Percentiles rank a stretch among this genome's conserved stretches.
These are phyloP conservation scores for Trypanosoma theileri DNA, from an alignment of 208 protist genomes.

Conservation along the genomic window DNA sequence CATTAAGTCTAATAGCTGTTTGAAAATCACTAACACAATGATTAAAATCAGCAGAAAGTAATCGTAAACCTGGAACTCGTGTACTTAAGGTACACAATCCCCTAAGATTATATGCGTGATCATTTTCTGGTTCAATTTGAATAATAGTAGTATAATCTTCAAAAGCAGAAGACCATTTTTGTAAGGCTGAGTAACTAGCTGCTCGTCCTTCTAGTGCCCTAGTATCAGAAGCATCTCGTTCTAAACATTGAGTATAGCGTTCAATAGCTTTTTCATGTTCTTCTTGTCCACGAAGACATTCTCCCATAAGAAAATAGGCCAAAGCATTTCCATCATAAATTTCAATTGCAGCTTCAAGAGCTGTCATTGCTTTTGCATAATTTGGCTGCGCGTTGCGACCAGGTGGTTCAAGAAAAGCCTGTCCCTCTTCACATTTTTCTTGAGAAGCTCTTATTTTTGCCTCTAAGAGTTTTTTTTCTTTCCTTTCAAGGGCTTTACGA, in stretches of 20 bases:
- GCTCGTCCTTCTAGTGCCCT: constrained; percentile 75
- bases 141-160: constrained; percentile 90
- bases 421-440: constrained; percentile 78
- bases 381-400: constrained; percentile 67
- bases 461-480: constrained; percentile 79
- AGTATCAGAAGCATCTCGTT: constrained; percentile 58
- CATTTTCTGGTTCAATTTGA: constrained; percentile 82
- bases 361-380: constrained; percentile 71
- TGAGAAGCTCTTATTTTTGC: constrained; percentile 65
- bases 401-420: constrained; percentile 60
- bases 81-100: constrained; percentile 70
- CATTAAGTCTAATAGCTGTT: constrained; percentile 82
- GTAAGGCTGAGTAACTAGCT: constrained; percentile 53
- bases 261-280: constrained; percentile 72
- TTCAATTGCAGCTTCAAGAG: constrained; percentile 76
- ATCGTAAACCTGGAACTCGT: constrained; percentile 76
- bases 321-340: constrained; percentile 62
- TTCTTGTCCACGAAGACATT: constrained; percentile 57
- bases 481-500: constrained; percentile 56
- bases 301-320: constrained; percentile 68
- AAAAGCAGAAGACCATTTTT: constrained; percentile 72
- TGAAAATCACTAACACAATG: constrained; percentile 84
- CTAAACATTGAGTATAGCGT: constrained; percentile 76
- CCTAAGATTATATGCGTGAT: constrained; percentile 92
- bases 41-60: constrained; percentile 66